Base-by-base conservation (phyloP, 129 eudicot genomes). In the Chrysanthemum makinoi region DNA sequence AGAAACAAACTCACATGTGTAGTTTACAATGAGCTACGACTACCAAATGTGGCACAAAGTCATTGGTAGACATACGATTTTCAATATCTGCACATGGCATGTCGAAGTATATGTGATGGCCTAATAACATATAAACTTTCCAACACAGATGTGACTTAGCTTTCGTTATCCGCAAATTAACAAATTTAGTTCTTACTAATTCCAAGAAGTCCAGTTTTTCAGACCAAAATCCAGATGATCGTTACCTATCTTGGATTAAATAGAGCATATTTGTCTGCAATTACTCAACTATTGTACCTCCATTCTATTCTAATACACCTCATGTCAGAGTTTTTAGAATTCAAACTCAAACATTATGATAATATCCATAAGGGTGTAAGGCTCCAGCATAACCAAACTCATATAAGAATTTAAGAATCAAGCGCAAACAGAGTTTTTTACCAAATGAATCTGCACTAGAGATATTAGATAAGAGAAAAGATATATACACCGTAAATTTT, bases 1-100 rank as follows among this genome's bases (percentile, higher is more conserved):
- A 55, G 51, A 70, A 70, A 70, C 54, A 70, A 35, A 55, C 55
- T 70, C 54, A 35, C 75, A 39, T 70, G 65, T 18, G 39, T n/a
- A 56, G 52, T 16, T 53, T n/a, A 33, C 64, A 56, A 56, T 6
- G 7, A 56, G 55, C 75, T 30, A 2, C 13, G 13, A 6, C 7
- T 56, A 56, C 3, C 5, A n/a, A 56, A 33, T 30, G 16, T 14
- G 50, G 4, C 50, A 62, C 20, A 5, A 62, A 33, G 14, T 62
- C 47, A 15, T 8, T 16, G 68, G 15, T 5, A n/a, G 22, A 30
- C 50, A 63, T 35, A 63, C 24, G 13, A n/a, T n/a, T 63, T 33
- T 20, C 39, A 63, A 63, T 63, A 28, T 63, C 68, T 14, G 47
- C 33, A 26, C 66, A 26, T 12, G 47, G 13, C 15, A 16, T 15